Evolutionary conservation across 129 eudicot genomes (phyloP).

Genomic region (carrot (Daucus carota)): DNA sequence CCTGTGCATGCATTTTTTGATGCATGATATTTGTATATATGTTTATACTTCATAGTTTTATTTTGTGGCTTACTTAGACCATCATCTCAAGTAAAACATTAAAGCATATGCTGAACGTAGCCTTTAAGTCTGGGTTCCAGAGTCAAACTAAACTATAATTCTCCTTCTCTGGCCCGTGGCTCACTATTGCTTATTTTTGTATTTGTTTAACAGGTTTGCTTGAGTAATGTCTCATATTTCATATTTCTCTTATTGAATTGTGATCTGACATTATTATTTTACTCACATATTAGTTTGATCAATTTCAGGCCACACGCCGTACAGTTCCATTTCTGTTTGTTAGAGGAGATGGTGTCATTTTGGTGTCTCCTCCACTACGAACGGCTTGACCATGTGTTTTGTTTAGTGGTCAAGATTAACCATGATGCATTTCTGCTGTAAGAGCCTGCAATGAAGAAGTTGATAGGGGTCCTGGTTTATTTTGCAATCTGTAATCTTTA

Average conservation of each 20-base stretch:
- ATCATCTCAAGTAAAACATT: not conserved
- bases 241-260: not conserved
- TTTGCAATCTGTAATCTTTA: not conserved
- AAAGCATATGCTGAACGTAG: not conserved
- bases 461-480: not conserved
- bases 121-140: too few species aligned
- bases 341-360: slow-evolving; percentile 94
- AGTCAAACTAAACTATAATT: not conserved
- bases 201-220: not conserved
- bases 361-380: slow-evolving; percentile 94
- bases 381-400: slow-evolving; percentile 47
- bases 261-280: not conserved
- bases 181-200: not conserved
- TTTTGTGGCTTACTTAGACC: not conserved
- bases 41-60: too few species aligned
- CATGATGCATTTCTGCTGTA: not conserved
- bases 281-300: not conserved
- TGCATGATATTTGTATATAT: too few species aligned
- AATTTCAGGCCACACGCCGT: slow-evolving; percentile 74
- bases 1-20: too few species aligned
- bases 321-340: slow-evolving; percentile 88
- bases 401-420: not conserved
- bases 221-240: not conserved
- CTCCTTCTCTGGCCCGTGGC: not conserved
- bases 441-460: not conserved